Evolutionary conservation across 345 rosid genomes (phyloP).

Genomic region (Acer campestre): DNA sequence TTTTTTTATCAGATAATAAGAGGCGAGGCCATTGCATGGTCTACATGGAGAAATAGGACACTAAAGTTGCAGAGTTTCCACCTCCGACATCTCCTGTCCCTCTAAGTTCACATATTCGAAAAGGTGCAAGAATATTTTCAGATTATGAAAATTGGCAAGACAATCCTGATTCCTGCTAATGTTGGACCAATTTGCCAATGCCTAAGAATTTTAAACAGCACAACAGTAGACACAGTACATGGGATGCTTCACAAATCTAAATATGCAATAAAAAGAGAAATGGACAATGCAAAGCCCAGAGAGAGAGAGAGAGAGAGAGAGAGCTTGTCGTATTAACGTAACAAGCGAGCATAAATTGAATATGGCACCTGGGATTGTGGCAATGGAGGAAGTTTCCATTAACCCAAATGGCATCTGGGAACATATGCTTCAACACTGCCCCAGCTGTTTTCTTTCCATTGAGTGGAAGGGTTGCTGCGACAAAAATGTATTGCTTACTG

Average conservation of each 20-base stretch:
- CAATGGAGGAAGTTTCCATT: slow-evolving; percentile 91
- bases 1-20: neutral
- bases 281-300: neutral
- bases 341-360: slow-evolving; percentile 12
- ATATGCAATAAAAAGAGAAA: neutral
- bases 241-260: neutral
- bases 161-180: slow-evolving; percentile 1
- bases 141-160: neutral
- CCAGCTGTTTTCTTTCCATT: slow-evolving; percentile 97
- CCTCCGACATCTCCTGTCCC: neutral
- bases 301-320: neutral
- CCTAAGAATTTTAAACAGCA: neutral
- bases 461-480: slow-evolving; percentile 95
- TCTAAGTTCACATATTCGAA: neutral
- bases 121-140: neutral
- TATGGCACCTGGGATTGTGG: slow-evolving; percentile 82
- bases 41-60: neutral
- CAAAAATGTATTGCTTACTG: slow-evolving; percentile 91
- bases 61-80: slow-evolving; percentile 1
- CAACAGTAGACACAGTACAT: neutral
- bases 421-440: slow-evolving; percentile 81
- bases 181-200: neutral
- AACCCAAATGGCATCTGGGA: slow-evolving; percentile 87
- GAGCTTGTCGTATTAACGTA: neutral
- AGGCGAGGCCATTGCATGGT: neutral